Evolutionary conservation across 2,329 filamentous ascomycete species (phyloP), one percentile per base, ranked within the genome.

Genomic region (Aureobasidium sp.): DNA sequence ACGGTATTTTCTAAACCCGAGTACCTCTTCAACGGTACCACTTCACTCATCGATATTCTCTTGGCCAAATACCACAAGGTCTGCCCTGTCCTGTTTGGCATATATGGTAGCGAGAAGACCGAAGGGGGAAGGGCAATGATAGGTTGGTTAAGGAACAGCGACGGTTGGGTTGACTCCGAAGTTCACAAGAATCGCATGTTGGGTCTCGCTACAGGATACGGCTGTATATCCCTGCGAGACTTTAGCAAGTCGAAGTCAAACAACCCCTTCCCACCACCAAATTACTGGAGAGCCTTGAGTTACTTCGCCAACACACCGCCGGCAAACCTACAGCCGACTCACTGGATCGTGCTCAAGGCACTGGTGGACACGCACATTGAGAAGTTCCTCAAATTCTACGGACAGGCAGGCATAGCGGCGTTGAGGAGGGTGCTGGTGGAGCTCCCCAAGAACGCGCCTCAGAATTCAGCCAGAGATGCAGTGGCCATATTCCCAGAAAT

Each of bases 1-100:
- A 84, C 86, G 65, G 81, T 95, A 33, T 93, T 95, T 71, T 87
- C 89, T 0, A 80, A 82, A 58, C 79, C 83, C 19, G 80, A 84
- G 17, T 71, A 69, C 60, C 66, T 66, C 15, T 78, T 82, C 60
- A 89, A 85, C 80, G 82, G 86, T 56, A 87, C 85, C 9, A 75
- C 82, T 52, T 62, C 61, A 6, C 79, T 96, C 62, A 86, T 91
- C 58, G 90, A 95, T 70, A 89, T 97, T 63, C 79, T 97, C 33
- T 87, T 96, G 69, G 87, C 92, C 60, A 97, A 97, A 73, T 89
- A 90, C 69, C 85, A 91, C 63, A 80, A 89, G 17, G 80, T 84
- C 3, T 96, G 91, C 68, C 93, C 94, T 0, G 86, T 91, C 1
- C 78, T 99, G 0, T 97, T 95, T 71, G 93, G 93, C 19, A 84